These are phyloP conservation scores for Rhexocercosporidium sp. DNA, from an alignment of 2,329 filamentous ascomycete genomes.

Conservation along the genomic window DNA sequence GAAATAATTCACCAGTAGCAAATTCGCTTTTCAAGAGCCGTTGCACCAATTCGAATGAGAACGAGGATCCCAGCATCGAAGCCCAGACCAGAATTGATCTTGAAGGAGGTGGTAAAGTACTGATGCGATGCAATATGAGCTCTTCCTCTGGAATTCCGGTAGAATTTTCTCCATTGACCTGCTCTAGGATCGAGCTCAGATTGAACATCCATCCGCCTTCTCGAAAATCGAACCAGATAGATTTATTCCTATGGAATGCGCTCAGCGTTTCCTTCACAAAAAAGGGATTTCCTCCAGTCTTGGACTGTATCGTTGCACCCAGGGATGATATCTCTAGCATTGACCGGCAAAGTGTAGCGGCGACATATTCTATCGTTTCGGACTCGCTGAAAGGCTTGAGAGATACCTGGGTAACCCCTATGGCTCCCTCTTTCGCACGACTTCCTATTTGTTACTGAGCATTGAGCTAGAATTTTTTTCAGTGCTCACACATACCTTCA, in stretches of 20 bases:
- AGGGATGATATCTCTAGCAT: slow-evolving; percentile 77
- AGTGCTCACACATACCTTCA: slow-evolving; percentile 49
- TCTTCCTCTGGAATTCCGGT: slow-evolving; percentile 81
- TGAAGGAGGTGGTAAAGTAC: slow-evolving; percentile 75
- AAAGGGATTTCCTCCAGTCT: slow-evolving; percentile 83
- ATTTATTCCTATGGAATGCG: slow-evolving; percentile 82
- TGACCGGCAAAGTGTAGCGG: slow-evolving; percentile 76
- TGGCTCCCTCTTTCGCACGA: slow-evolving; percentile 47
- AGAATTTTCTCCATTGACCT: slow-evolving; percentile 80
- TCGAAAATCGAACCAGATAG: slow-evolving; percentile 89
- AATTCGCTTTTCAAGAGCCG: slow-evolving; percentile 78
- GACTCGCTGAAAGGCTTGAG: slow-evolving; percentile 76
- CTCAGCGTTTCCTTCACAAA: slow-evolving; percentile 91
- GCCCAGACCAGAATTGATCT: slow-evolving; percentile 85
- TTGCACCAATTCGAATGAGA: slow-evolving; percentile 82
- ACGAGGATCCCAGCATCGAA: slow-evolving; percentile 78
- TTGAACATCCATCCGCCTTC: slow-evolving; percentile 84
- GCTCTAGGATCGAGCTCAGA: slow-evolving; percentile 82
- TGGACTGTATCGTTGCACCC: slow-evolving; percentile 78
- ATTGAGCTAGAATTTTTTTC: slow-evolving; percentile 28
- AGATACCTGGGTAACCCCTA: slow-evolving; percentile 72
- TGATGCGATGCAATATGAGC: slow-evolving; percentile 79
- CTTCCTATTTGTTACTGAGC: slow-evolving; percentile 30
- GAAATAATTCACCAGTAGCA: slow-evolving; percentile 57
- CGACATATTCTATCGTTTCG: slow-evolving; percentile 82